These are phyloP conservation scores for Pseudogymnoascus sp. DNA, from an alignment of 2,329 filamentous ascomycete genomes.

Conservation along the genomic window DNA sequence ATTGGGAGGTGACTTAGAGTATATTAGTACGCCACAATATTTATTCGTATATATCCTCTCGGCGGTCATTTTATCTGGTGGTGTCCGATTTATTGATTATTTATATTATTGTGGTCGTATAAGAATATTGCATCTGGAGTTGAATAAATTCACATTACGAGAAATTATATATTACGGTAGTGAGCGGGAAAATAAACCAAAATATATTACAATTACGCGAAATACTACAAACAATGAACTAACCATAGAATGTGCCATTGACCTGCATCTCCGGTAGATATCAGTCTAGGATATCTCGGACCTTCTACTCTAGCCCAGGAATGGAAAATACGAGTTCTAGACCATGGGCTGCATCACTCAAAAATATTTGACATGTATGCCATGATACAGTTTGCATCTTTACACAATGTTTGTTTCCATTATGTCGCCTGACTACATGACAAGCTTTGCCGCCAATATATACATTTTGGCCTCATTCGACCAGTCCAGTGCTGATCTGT, in stretches of 20 bases:
- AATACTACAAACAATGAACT: not conserved
- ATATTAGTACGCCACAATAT: not conserved
- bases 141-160: not conserved
- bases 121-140: not conserved
- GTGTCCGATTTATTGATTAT: not conserved
- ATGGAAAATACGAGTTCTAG: not conserved
- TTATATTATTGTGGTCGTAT: not conserved
- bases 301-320: not conserved
- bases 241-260: not conserved
- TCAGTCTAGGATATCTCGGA: not conserved
- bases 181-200: not conserved
- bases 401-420: not conserved
- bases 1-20: not conserved
- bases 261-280: not conserved
- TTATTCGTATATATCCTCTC: not conserved
- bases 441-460: not conserved
- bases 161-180: not conserved
- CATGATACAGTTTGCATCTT: not conserved
- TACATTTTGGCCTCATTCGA: not conserved
- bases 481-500: not conserved
- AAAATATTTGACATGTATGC: not conserved
- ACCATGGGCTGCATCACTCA: not conserved
- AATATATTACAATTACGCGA: not conserved
- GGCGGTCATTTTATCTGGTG: not conserved
- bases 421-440: not conserved